Evolutionary conservation across 2,329 filamentous ascomycete genomes (phyloP).

Genomic region (Colletotrichum neosansevieriae): DNA sequence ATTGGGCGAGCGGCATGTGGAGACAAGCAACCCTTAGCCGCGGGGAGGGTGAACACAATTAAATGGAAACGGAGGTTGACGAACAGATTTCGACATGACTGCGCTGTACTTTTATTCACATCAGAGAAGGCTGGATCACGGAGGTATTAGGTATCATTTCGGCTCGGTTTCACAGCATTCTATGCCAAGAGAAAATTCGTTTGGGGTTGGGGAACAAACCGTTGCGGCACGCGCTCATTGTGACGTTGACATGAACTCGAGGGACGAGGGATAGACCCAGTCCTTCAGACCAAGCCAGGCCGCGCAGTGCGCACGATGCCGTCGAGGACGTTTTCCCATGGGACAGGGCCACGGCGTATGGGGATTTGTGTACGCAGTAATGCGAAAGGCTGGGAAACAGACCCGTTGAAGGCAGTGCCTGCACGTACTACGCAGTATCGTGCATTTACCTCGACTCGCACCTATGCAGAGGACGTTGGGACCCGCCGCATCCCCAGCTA

Average conservation of each 20-base stretch:
- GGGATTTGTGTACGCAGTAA: neutral
- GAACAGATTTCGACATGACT: conserved; percentile 29
- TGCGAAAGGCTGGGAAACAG: conserved; percentile 34
- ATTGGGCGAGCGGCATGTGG: conserved; percentile 23
- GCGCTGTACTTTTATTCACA: conserved; percentile 31
- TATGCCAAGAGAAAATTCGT: conserved; percentile 3
- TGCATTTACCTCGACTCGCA: conserved; percentile 12
- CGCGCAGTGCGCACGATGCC: neutral
- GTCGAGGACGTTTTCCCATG: neutral
- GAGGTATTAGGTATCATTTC: conserved; percentile 26
- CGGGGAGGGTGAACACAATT: conserved; percentile 15
- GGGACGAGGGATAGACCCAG: conserved; percentile 8
- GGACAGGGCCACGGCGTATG: neutral
- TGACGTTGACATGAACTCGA: conserved; percentile 12
- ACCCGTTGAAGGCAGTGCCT: conserved; percentile 29
- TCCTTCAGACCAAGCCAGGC: neutral
- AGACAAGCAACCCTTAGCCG: conserved; percentile 15
- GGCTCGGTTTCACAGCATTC: conserved; percentile 29
- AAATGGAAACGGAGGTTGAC: conserved; percentile 27
- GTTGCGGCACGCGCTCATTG: conserved; percentile 14
- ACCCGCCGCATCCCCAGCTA: conserved; percentile 19
- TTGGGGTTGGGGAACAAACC: conserved; percentile 8
- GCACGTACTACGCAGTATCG: conserved; percentile 18
- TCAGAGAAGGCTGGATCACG: conserved; percentile 10
- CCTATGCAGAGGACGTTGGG: neutral